phyloP scores from a whole-genome alignment of 768 basidiomycete species.

The Suillus brevipes region DNA sequence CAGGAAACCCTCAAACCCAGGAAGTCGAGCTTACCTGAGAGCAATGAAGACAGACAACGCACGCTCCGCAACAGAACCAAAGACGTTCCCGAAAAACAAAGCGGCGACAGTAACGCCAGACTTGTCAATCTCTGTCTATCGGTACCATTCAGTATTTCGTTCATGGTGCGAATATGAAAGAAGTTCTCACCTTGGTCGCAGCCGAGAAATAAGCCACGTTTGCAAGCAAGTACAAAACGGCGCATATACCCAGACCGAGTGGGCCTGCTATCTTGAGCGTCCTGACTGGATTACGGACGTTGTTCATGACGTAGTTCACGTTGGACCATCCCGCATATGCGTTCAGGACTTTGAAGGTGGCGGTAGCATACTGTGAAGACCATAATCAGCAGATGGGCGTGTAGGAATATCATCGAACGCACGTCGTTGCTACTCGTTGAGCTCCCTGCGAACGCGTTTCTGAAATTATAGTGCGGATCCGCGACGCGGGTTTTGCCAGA shows the following conservation, averaged over 20 bases:
- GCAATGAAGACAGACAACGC: slow-evolving; percentile 60
- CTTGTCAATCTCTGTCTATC: slow-evolving; percentile 44
- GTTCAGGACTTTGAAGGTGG: slow-evolving; percentile 57
- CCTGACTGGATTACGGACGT: slow-evolving; percentile 57
- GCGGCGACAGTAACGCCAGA: slow-evolving; percentile 59
- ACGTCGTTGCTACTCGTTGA: slow-evolving; percentile 52
- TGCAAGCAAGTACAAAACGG: slow-evolving; percentile 52
- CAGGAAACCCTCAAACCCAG: background rate
- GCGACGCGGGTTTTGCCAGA: slow-evolving; percentile 55
- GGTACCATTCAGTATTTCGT: background rate
- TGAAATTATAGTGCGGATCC: slow-evolving; percentile 60
- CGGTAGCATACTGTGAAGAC: slow-evolving; percentile 54
- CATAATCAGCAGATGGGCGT: background rate
- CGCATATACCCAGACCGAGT: slow-evolving; percentile 55
- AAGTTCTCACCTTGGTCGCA: slow-evolving; percentile 20
- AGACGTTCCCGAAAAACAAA: slow-evolving; percentile 60
- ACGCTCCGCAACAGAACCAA: slow-evolving; percentile 51
- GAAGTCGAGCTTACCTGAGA: slow-evolving; percentile 40
- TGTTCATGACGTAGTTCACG: slow-evolving; percentile 60
- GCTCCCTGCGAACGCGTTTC: slow-evolving; percentile 55
- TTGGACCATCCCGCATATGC: slow-evolving; percentile 54
- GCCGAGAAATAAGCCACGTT: slow-evolving; percentile 59
- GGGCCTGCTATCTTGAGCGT: slow-evolving; percentile 65
- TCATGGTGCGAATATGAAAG: background rate
- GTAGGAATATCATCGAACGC: background rate